Conservation (phyloP, 345 rosid genomes). For the Microthlaspi erraticum region DNA sequence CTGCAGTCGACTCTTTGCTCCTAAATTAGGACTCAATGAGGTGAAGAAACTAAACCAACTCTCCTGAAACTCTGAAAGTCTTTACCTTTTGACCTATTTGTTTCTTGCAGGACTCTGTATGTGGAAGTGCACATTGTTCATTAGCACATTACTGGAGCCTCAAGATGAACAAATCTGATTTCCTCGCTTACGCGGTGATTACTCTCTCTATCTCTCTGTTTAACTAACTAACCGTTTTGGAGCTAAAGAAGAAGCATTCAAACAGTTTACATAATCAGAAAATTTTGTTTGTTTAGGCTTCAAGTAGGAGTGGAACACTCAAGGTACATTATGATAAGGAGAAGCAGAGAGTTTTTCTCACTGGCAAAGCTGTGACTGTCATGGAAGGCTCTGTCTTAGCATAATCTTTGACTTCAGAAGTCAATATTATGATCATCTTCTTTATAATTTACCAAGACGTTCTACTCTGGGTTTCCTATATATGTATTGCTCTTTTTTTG, state of each 20-base stretch:
- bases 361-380: constrained; percentile 58
- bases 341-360: constrained; percentile 57
- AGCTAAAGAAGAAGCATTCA: background rate
- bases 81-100: background rate
- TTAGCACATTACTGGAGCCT: constrained; percentile 69
- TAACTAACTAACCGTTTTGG: background rate
- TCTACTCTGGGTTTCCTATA: too few species aligned
- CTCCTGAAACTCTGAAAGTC: background rate
- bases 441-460: background rate
- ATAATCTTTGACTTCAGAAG: constrained; percentile 18
- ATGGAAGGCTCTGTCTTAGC: constrained; percentile 62
- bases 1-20: constrained; percentile 51
- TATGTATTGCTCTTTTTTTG: too few species aligned
- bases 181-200: constrained; percentile 57
- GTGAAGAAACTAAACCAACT: constrained; percentile 40
- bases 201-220: background rate
- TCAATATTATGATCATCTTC: background rate
- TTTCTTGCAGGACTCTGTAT: constrained; percentile 61
- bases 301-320: constrained; percentile 56
- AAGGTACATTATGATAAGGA: constrained; percentile 54
- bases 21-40: constrained; percentile 67
- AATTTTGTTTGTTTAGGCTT: constrained; percentile 44
- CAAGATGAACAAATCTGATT: constrained; percentile 63
- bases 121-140: constrained; percentile 75
- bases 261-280: background rate